Base-by-base conservation (phyloP, 1,139 yeast species). In the Candida gigantensis region DNA sequence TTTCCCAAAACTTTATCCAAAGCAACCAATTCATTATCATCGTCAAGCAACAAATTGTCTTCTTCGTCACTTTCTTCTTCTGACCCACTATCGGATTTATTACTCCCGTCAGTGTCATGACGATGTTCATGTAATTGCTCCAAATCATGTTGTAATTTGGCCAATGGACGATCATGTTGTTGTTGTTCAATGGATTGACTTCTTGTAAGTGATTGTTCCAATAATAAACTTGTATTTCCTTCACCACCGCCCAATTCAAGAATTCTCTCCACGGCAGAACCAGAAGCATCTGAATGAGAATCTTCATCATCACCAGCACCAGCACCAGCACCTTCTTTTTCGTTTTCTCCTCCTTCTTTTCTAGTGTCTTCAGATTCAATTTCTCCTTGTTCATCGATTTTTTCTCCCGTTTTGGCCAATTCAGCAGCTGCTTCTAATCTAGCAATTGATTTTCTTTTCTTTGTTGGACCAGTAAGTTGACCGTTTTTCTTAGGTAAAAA, bases 401-500 rank as follows among this genome's bases (percentile, higher is more conserved):
- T 39, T 29, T 44, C 46, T 11, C 44, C 46, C 23, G 58, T 37
- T 19, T 34, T 40, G 9, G 32, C 28, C 11, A 33, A 20, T 33
- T 42, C 47, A 12, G 39, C 44, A 19, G 41, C 56, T 14, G 63
- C 69, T 46, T 77, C 81, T 28, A 77, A 53, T 36, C 65, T 65
- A 6, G 77, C 82, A 33, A 80, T 70, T 1, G 82, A 65, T 41
- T 74, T 77, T 40, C 84, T 62, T 48, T 79, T 73, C 49, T 81
- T 79, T 0, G 81, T 75, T 6, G 90, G 84, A 1, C 89, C 90
- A n/a, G 82, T 58, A 43, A 84, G 60, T 51, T 70, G 76, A 2
- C 89, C 84, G 42, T 73, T 78, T 49, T 84, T 88, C 50, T 85
- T 82, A 0, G 98, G 97, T 41, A 92, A 66, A 55, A 88, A 89